Evolutionary conservation across 2,329 filamentous ascomycete species (phyloP).

Genomic region (Ophiostoma ulmi): DNA sequence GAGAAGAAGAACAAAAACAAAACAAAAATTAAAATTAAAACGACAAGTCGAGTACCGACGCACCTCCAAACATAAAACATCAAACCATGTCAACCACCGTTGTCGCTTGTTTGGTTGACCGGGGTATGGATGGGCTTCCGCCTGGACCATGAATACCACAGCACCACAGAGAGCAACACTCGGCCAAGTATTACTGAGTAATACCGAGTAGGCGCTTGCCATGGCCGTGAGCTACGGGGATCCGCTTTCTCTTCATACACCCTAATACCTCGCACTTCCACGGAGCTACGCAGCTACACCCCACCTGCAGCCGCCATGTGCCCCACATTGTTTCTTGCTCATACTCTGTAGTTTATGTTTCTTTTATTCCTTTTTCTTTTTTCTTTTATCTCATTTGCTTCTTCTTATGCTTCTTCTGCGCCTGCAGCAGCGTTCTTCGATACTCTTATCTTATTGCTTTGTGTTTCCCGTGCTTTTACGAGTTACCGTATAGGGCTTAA

Average conservation of each 20-base stretch:
- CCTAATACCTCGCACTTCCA: no score
- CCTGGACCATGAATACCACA: no score
- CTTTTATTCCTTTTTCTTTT: background rate
- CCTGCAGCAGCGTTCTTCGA: background rate
- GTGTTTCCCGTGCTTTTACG: background rate
- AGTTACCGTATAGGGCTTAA: constrained; percentile 2
- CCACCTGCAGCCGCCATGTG: background rate
- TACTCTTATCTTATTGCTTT: background rate
- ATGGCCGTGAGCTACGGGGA: background rate
- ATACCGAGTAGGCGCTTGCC: background rate
- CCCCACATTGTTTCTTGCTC: background rate
- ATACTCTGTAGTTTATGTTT: background rate
- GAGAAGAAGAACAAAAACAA: no score
- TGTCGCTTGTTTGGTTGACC: background rate
- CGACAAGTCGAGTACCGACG: no score
- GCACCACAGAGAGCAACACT: no score
- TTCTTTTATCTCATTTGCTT: background rate
- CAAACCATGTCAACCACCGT: background rate
- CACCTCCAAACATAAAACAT: background rate
- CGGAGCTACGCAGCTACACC: background rate
- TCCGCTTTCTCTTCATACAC: no score
- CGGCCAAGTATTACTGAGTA: background rate
- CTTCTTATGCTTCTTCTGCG: background rate
- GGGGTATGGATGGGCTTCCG: background rate
- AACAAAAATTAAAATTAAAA: no score